Percentiles rank a stretch among this genome's conserved stretches.
Evolutionary conservation across 257 asterid species (phyloP).

Genomic region (Fraxinus cuspidata): DNA sequence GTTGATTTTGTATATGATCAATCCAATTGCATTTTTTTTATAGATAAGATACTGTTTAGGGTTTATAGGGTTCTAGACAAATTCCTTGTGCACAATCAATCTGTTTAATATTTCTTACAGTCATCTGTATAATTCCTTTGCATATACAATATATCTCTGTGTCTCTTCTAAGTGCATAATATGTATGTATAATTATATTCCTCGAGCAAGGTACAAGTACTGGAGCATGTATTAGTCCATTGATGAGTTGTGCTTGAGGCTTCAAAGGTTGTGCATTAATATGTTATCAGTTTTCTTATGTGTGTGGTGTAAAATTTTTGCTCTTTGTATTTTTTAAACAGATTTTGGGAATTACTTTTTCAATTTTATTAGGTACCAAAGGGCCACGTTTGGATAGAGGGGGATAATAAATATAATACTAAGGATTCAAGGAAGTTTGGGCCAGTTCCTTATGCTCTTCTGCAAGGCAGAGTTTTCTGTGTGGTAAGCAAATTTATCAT

Average conservation of each 20-base stretch:
- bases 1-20: neutral
- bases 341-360: neutral
- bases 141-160: neutral
- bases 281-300: neutral
- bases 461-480: constrained; percentile 54
- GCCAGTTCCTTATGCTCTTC: constrained; percentile 71
- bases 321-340: neutral
- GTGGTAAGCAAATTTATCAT: constrained; percentile 45
- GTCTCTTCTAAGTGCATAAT: neutral
- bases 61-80: neutral
- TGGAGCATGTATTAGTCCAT: constrained; percentile 1
- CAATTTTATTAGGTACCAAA: constrained; percentile 59
- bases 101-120: neutral
- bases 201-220: neutral
- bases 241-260: neutral
- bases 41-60: neutral
- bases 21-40: neutral
- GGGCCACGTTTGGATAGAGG: constrained; percentile 89
- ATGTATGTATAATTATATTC: neutral
- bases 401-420: constrained; percentile 52
- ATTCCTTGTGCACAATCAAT: neutral
- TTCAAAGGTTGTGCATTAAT: neutral
- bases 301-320: neutral
- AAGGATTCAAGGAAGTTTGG: constrained; percentile 74
- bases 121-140: neutral